Evolutionary conservation across 352 stramenopile genomes (phyloP).

Genomic region (Thraustochytrium striatum): DNA sequence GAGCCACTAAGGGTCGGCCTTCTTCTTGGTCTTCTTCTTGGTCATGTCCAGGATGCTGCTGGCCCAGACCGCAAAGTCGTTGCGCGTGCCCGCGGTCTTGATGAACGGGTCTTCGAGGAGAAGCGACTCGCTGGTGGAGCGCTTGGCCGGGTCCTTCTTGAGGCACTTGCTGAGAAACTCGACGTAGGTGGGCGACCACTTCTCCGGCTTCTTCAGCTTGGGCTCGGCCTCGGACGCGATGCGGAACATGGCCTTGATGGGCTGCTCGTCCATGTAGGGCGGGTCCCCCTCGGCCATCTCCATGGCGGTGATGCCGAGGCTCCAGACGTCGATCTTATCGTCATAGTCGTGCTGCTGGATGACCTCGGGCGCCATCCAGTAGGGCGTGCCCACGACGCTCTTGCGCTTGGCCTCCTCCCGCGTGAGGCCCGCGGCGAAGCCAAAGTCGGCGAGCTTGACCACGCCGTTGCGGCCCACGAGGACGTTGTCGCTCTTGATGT

Average conservation of each 20-base stretch:
- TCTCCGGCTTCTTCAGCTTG: conserved; percentile 64
- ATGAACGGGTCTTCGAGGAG: conserved; percentile 79
- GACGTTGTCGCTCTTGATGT: conserved; percentile 69
- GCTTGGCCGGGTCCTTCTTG: conserved; percentile 63
- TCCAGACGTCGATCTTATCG: conserved; percentile 80
- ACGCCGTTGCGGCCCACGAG: conserved; percentile 56
- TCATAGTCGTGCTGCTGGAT: conserved; percentile 85
- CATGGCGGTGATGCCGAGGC: conserved; percentile 78
- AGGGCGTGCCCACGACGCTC: conserved; percentile 82
- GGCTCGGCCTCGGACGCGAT: conserved; percentile 70
- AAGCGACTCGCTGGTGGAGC: conserved; percentile 72
- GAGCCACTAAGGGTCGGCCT: not conserved
- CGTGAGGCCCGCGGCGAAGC: conserved; percentile 63
- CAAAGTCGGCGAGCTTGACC: conserved; percentile 65
- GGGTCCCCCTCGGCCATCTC: conserved; percentile 82
- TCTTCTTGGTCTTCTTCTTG: conserved; percentile 36
- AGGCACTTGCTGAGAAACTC: conserved; percentile 77
- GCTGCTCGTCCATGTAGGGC: conserved; percentile 80
- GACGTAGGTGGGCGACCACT: conserved; percentile 71
- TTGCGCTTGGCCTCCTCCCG: conserved; percentile 58
- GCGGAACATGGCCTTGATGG: conserved; percentile 67
- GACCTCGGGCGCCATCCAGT: conserved; percentile 90
- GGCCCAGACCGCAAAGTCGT: conserved; percentile 60
- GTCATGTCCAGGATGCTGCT: conserved; percentile 21
- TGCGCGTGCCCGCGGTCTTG: conserved; percentile 56